Conservation (phyloP, 1,284 basidiomycete species). For the Malassezia brasiliensis region DNA sequence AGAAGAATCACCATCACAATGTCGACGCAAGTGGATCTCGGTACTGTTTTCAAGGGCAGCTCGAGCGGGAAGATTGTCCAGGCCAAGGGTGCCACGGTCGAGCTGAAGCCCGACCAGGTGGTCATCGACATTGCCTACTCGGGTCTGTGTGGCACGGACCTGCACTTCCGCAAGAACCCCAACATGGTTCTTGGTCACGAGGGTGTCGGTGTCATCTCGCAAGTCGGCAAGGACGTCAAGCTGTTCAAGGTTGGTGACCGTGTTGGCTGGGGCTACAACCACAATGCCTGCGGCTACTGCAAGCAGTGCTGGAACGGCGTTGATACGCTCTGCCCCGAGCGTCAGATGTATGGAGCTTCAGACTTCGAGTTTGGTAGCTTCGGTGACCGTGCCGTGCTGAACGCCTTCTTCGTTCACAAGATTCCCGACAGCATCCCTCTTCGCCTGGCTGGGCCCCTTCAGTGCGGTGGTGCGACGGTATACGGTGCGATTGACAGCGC, state of each 20-base stretch:
- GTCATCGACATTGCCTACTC: slow-evolving; percentile 42
- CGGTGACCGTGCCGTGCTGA: slow-evolving; percentile 38
- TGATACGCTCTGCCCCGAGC: slow-evolving; percentile 39
- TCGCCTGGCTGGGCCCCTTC: slow-evolving; percentile 48
- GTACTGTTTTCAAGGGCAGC: slow-evolving; percentile 39
- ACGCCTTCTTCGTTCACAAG: slow-evolving; percentile 31
- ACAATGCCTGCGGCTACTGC: slow-evolving; percentile 31
- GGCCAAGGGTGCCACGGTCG: slow-evolving; percentile 21
- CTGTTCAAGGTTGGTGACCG: slow-evolving; percentile 35
- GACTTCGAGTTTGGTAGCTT: slow-evolving; percentile 38
- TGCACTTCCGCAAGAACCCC: slow-evolving; percentile 28
- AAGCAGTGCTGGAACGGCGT: slow-evolving; percentile 35
- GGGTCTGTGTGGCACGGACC: slow-evolving; percentile 39
- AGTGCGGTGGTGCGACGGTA: slow-evolving; percentile 50
- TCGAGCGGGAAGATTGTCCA: slow-evolving; percentile 32
- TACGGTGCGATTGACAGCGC: slow-evolving; percentile 50
- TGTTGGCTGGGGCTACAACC: slow-evolving; percentile 44
- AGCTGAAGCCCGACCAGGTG: slow-evolving; percentile 26
- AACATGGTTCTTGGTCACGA: slow-evolving; percentile 42
- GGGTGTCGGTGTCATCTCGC: slow-evolving; percentile 38
- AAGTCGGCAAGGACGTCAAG: slow-evolving; percentile 29
- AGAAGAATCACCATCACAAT: background rate
- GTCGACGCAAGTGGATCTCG: slow-evolving; percentile 22
- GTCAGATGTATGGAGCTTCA: slow-evolving; percentile 26
- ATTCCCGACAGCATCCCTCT: slow-evolving; percentile 37